A percentile compares a stretch with the other conserved stretches of the same genome.
Conservation (phyloP, 345 rosid genomes). For the Conringia planisiliqua region DNA sequence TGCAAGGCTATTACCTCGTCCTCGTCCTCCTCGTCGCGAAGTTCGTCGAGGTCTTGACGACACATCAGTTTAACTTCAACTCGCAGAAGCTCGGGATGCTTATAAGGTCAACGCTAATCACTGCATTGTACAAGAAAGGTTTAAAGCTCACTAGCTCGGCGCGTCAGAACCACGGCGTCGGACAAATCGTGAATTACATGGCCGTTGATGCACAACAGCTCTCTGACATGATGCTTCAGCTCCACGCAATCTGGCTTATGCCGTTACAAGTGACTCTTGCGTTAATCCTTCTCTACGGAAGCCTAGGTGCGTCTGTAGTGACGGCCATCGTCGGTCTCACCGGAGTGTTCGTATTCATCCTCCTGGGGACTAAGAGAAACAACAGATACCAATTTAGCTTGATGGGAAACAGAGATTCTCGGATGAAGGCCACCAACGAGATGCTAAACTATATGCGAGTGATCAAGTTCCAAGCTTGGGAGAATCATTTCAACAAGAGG, state of each 20-base stretch:
- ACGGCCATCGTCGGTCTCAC: conserved; percentile 54
- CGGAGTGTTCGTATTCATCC: conserved; percentile 43
- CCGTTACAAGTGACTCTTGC: conserved; percentile 74
- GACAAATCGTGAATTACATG: conserved; percentile 98
- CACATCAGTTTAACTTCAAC: conserved; percentile 85
- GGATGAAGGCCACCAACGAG: conserved; percentile 95
- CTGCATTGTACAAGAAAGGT: conserved; percentile 79
- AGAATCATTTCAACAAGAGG: conserved; percentile 81
- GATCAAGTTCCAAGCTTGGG: conserved; percentile 97
- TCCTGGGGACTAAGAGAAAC: conserved; percentile 60
- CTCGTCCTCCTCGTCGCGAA: conserved; percentile 66
- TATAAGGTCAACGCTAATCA: conserved; percentile 76
- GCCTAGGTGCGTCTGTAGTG: conserved; percentile 57
- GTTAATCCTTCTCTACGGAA: conserved; percentile 57
- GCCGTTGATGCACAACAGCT: conserved; percentile 97
- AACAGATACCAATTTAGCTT: conserved; percentile 58
- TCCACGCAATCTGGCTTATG: conserved; percentile 91
- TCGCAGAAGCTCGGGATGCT: conserved; percentile 95
- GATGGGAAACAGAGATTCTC: conserved; percentile 76
- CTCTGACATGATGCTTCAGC: conserved; percentile 94
- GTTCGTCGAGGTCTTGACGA: conserved; percentile 66
- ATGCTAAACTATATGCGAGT: conserved; percentile 91
- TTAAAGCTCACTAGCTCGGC: conserved; percentile 73
- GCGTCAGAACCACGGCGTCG: conserved; percentile 89
- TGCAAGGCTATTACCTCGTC: conserved; percentile 82